Evolutionary conservation across 208 protist genomes (phyloP).

Genomic region (Trypanosoma brucei): DNA sequence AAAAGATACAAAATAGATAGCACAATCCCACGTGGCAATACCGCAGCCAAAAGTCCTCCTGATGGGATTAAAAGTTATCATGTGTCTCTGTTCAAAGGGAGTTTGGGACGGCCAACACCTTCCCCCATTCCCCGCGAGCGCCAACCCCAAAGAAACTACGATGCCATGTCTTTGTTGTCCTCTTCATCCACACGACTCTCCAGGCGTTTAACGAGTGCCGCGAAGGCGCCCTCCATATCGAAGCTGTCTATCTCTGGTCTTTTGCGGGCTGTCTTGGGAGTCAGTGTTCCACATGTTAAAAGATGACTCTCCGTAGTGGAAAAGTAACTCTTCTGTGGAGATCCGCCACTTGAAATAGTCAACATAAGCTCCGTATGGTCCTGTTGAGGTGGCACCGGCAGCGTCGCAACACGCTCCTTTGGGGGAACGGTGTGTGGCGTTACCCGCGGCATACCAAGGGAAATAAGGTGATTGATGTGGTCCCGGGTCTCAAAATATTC

Average conservation of each 20-base stretch:
- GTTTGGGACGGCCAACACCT: too few relatives aligned
- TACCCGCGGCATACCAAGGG: constrained; percentile 23
- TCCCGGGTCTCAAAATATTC: constrained; percentile 43
- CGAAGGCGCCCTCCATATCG: constrained; percentile 25
- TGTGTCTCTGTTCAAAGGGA: too few relatives aligned
- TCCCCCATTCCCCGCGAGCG: not conserved
- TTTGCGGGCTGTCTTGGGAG: not conserved
- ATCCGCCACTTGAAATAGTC: too few relatives aligned
- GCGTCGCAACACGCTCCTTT: not conserved
- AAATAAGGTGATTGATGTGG: constrained; percentile 21
- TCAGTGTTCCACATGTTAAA: not conserved
- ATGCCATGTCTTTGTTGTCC: not conserved
- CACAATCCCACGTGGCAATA: too few relatives aligned
- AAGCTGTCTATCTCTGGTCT: constrained; percentile 7
- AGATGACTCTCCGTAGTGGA: not conserved
- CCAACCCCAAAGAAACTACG: not conserved
- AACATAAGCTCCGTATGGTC: not conserved
- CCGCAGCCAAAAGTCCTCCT: too few relatives aligned
- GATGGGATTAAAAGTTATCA: too few relatives aligned
- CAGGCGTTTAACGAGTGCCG: constrained; percentile 22
- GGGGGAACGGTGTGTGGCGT: constrained; percentile 13
- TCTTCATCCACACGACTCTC: constrained; percentile 15
- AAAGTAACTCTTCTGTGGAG: not conserved
- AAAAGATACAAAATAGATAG: too few relatives aligned
- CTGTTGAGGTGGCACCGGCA: constrained; percentile 8